Base-by-base conservation (phyloP, 306 rosid genomes). In the Amphicarpaea edgeworthii region DNA sequence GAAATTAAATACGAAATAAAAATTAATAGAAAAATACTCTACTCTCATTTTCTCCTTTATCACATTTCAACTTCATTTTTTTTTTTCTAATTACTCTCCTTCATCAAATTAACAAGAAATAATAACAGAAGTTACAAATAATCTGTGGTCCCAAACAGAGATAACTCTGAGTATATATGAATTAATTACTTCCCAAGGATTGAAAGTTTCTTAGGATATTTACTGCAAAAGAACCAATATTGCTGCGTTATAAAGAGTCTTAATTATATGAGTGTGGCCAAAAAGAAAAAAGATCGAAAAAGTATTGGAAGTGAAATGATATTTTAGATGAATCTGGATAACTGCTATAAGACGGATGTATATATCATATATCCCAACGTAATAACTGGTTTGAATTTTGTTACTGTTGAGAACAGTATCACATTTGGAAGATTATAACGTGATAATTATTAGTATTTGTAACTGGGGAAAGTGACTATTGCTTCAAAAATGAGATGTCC, bases 381-480 rank as follows among this genome's bases (percentile, higher is more conserved):
- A n/a, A n/a, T n/a, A 24, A 3, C 14, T 23, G 20, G 37, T 58
- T 26, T 26, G 41, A 58, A 28, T 4, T 4, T 24, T 12, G 65
- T 14, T 58, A 28, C 65, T 53, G 34, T 73, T 5, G 61, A 6
- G 19, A 66, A 80, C 62, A 73, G 76, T 73, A 6, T 21, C 64
- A 45, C 6, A 0, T 74, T 80, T 80, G 84, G 80, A 73, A 74
- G 71, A 66, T 73, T 57, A 47, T 66, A 43, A 14, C 47, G 50
- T 17, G 46, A 60, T 12, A 34, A 55, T 72, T n/a, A n/a, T n/a
- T n/a, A n/a, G n/a, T n/a, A n/a, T n/a, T 7, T 30, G 7, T 41
- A 62, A 63, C 40, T 30, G n/a, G 38, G 38, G 78, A 79, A 63
- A 79, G 53, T 72, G 83, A 79, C 79, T 11, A 40, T 19, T 24